A percentile compares a stretch with the other conserved stretches of the same genome.
These are phyloP conservation scores for Barnettozyma wickerhamii DNA, from an alignment of 805 yeast genomes.

Conservation along the genomic window DNA sequence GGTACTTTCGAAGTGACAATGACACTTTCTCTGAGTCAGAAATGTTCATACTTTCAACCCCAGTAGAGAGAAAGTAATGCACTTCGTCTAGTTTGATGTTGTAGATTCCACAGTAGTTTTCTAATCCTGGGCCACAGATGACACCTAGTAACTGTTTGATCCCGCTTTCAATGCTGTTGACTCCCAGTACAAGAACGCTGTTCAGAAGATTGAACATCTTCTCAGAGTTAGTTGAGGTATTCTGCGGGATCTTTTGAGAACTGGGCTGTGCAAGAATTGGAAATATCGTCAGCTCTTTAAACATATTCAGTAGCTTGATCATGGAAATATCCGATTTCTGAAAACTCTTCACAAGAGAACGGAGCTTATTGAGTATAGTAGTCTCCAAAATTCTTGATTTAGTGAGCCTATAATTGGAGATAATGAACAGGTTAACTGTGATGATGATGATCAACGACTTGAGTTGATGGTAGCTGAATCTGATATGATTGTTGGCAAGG, in stretches of 20 bases:
- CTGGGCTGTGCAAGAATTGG: constrained; percentile 11
- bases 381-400: constrained; percentile 10
- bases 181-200: constrained; percentile 30
- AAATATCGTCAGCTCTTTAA: constrained; percentile 28
- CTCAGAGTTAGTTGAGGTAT: not conserved
- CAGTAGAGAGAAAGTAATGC: constrained; percentile 15
- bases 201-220: constrained; percentile 18
- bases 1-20: constrained; percentile 28
- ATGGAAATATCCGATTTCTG: constrained; percentile 26
- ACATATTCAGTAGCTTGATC: constrained; percentile 25
- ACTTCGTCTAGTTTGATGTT: constrained; percentile 30
- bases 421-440: constrained; percentile 7
- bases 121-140: constrained; percentile 31
- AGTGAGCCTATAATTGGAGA: constrained; percentile 3
- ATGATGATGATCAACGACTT: constrained; percentile 6
- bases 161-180: constrained; percentile 27
- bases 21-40: constrained; percentile 2
- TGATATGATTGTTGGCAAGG: constrained; percentile 4
- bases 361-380: constrained; percentile 15
- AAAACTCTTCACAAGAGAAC: constrained; percentile 15
- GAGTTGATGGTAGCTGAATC: constrained; percentile 1
- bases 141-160: constrained; percentile 26
- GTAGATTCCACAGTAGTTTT: constrained; percentile 41
- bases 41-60: not conserved
- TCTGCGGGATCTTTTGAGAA: not conserved